Evolutionary conservation across 805 yeast species (phyloP).

Genomic region (Spathaspora boniae): DNA sequence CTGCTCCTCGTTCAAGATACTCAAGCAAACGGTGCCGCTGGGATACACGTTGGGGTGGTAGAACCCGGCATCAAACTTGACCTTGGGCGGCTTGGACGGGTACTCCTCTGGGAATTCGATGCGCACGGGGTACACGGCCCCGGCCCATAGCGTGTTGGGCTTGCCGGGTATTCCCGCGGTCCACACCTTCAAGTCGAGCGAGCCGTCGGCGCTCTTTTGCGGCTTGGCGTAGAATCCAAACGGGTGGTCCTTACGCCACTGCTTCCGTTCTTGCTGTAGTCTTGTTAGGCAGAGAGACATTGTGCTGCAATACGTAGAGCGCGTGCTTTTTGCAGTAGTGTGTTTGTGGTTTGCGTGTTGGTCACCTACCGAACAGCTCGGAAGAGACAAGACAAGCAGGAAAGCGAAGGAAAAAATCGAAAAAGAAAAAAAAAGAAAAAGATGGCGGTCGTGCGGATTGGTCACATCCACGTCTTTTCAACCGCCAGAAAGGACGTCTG

Average conservation of each 20-base stretch:
- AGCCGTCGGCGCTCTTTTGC: conserved; percentile 70
- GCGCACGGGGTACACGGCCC: conserved; percentile 83
- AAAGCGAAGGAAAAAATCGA: too few species aligned
- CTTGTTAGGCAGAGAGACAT: conserved; percentile 71
- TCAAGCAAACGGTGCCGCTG: conserved; percentile 91
- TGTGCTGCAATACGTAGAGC: not conserved
- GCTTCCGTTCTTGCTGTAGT: conserved; percentile 91
- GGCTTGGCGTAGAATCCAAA: conserved; percentile 97
- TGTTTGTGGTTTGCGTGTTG: not conserved
- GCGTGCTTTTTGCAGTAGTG: not conserved
- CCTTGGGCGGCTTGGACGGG: conserved; percentile 96
- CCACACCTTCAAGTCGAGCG: conserved; percentile 84
- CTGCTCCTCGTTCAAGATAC: conserved; percentile 89
- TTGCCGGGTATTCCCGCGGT: conserved; percentile 96
- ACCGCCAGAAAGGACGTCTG: too few species aligned
- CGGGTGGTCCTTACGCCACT: conserved; percentile 98
- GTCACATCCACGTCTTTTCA: too few species aligned
- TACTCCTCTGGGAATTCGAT: conserved; percentile 85
- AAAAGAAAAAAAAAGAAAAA: too few species aligned
- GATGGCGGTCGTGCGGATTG: too few species aligned
- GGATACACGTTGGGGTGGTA: conserved; percentile 98
- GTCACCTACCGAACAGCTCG: not conserved
- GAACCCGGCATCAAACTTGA: conserved; percentile 82
- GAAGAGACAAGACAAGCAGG: too few species aligned
- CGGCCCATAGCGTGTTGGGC: conserved; percentile 80